A percentile compares a stretch with the other conserved stretches of the same genome.
phyloP scores from a whole-genome alignment of 176 grass and related monocot genomes.

The Musa beccarii region DNA sequence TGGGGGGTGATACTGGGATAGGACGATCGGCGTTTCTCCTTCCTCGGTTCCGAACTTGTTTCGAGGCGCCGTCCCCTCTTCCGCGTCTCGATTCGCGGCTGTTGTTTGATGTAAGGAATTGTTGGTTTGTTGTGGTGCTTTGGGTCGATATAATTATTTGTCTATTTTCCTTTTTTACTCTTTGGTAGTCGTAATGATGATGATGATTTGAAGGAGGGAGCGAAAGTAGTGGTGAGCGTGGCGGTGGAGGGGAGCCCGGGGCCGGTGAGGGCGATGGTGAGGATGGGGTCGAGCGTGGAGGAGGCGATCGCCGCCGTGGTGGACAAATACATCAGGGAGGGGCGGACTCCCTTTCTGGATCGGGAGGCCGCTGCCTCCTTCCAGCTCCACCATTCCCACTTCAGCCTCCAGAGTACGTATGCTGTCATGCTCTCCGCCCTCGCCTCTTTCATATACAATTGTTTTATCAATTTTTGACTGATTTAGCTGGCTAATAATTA shows the following conservation, averaged over 20 bases:
- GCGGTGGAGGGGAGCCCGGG: conserved; percentile 77
- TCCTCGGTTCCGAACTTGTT: neutral
- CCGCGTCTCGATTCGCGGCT: neutral
- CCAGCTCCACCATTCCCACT: conserved; percentile 76
- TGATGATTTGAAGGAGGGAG: conserved; percentile 20
- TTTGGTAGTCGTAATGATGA: neutral
- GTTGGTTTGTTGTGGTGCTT: neutral
- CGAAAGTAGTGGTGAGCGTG: conserved; percentile 79
- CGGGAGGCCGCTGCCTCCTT: conserved; percentile 21
- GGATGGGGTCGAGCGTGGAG: conserved; percentile 42
- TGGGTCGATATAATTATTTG: neutral
- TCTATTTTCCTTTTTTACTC: neutral
- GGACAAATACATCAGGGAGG: conserved; percentile 56
- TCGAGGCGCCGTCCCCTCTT: neutral
- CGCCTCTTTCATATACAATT: neutral
- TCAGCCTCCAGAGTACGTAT: conserved; percentile 69
- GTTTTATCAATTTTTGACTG: too few species aligned
- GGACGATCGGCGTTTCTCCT: neutral
- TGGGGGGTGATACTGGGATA: neutral
- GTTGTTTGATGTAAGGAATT: neutral
- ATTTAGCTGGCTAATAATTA: neutral
- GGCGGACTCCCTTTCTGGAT: conserved; percentile 25
- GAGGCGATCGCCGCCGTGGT: conserved; percentile 60
- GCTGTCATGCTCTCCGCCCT: neutral
- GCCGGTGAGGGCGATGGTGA: conserved; percentile 69